These are phyloP conservation scores for Wallacemonas rigidus DNA, from an alignment of 208 protist genomes.

Conservation along the genomic window DNA sequence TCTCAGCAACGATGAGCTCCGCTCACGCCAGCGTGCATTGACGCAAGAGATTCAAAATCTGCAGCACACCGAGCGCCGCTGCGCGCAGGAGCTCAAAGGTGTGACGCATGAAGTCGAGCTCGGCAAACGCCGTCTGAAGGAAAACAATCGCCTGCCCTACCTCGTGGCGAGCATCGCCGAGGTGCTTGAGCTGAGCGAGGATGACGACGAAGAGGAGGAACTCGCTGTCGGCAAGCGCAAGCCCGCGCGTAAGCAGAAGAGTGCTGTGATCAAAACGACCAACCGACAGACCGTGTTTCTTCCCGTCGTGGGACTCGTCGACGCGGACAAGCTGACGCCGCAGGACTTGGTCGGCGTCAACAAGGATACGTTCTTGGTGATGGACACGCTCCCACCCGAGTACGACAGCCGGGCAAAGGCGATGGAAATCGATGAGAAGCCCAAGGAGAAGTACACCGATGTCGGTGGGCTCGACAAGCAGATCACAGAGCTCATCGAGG, in stretches of 20 bases:
- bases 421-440: slow-evolving; percentile 99
- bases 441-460: slow-evolving; percentile 99
- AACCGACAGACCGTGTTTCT: slow-evolving; percentile 99
- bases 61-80: slow-evolving; percentile 57
- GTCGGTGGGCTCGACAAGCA: slow-evolving; percentile 99
- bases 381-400: slow-evolving; percentile 99
- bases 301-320: slow-evolving; percentile 99
- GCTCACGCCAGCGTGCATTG: slow-evolving; percentile 45
- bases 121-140: slow-evolving; percentile 67
- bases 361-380: slow-evolving; percentile 99
- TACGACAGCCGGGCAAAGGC: slow-evolving; percentile 99
- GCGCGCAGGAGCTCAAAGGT: slow-evolving; percentile 48
- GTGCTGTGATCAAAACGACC: slow-evolving; percentile 99
- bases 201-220: slow-evolving; percentile 75
- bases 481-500: slow-evolving; percentile 99
- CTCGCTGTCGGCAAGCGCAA: slow-evolving; percentile 68
- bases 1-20: slow-evolving; percentile 79
- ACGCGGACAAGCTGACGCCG: slow-evolving; percentile 95
- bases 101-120: slow-evolving; percentile 69
- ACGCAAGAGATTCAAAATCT: slow-evolving; percentile 76
- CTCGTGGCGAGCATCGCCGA: slow-evolving; percentile 87
- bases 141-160: slow-evolving; percentile 89
- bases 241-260: slow-evolving; percentile 90
- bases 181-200: slow-evolving; percentile 80
- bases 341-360: slow-evolving; percentile 99